Evolutionary conservation across 495 filamentous ascomycete species (phyloP), one percentile per base, ranked within the genome.

Genomic region (Penicillium dipodomyicola): DNA sequence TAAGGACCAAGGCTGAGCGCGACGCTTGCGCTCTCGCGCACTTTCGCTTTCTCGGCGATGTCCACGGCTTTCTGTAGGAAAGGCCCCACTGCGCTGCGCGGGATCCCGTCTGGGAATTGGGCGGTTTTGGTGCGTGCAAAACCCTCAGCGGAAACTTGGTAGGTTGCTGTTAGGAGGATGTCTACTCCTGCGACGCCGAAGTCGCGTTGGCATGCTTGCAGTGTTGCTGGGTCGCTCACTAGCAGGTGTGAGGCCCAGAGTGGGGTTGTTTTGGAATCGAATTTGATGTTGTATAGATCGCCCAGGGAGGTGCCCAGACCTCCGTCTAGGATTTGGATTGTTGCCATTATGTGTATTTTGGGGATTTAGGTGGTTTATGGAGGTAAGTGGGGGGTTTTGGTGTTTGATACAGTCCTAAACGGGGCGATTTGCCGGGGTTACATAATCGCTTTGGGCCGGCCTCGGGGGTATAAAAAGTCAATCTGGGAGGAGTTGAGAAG

Each of bases 201-300:
- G 50, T 77, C 75, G 25, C 52, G 64, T 56, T 89, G 86, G 58
- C 76, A 81, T 8, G 63, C 64, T 42, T 68, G 63, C 1, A 88
- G 75, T 2, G 76, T 84, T 14, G 68, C 52, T 9, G 76, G 78
- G 50, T 71, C 67, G 42, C 70, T 66, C 50, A 87, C 55, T 11
- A 89, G 76, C 19, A 86, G 73, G 57, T 88, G 80, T 0, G 83
- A 83, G 4, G 86, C 84, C 86, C 86, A 89, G 27, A 88, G 74
- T 1, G 85, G 85, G 1, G 75, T 84, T 25, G 37, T 61, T n/a
- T 60, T 57, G 39, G 57, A 49, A 35, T 73, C 65, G 66, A 85
- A 85, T 37, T 59, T 69, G 51, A 76, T 67, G 30, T 68, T 61
- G 60, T 83, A 79, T 15, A 75, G 69, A 19, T 82, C 79, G 65